Conservation (phyloP, 2,329 filamentous ascomycete species). For the Dactylella cylindrospora region DNA sequence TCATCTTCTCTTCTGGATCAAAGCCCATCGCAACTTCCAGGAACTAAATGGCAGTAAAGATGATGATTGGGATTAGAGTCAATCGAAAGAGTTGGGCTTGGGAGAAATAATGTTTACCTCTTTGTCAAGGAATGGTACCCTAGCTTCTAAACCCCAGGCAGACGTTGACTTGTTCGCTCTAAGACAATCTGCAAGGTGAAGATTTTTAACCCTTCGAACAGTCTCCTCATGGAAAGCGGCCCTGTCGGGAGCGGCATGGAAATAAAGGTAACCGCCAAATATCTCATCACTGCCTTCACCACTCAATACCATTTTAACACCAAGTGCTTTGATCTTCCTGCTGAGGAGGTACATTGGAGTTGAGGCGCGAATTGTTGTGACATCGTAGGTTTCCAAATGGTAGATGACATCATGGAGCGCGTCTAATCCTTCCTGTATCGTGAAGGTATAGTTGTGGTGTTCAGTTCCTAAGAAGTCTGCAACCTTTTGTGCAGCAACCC, state of each 20-base stretch:
- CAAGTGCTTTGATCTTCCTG: conserved; percentile 99
- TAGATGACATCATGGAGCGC: conserved; percentile 96
- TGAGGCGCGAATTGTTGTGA: conserved; percentile 96
- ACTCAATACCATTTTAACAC: conserved; percentile 98
- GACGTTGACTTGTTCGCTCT: conserved; percentile 99
- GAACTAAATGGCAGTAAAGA: conserved; percentile 62
- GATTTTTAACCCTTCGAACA: conserved; percentile 89
- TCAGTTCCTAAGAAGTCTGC: conserved; percentile 96
- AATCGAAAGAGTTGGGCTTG: neutral
- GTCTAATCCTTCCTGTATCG: conserved; percentile 94
- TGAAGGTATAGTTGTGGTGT: conserved; percentile 98
- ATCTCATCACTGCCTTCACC: conserved; percentile 98
- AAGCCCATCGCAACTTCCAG: conserved; percentile 90
- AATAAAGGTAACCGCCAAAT: conserved; percentile 97
- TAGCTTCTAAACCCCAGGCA: conserved; percentile 95
- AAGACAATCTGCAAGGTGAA: conserved; percentile 93
- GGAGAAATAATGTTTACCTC: conserved; percentile 56
- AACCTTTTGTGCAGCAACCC: conserved; percentile 85
- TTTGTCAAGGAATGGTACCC: conserved; percentile 97
- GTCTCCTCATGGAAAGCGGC: conserved; percentile 95
- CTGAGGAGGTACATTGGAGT: conserved; percentile 98
- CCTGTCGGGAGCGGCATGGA: conserved; percentile 89
- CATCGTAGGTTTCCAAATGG: conserved; percentile 96
- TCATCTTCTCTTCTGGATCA: conserved; percentile 94
- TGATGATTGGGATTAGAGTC: conserved; percentile 3